phyloP scores from a whole-genome alignment of 345 rosid genomes.

The Trapa incisa region DNA sequence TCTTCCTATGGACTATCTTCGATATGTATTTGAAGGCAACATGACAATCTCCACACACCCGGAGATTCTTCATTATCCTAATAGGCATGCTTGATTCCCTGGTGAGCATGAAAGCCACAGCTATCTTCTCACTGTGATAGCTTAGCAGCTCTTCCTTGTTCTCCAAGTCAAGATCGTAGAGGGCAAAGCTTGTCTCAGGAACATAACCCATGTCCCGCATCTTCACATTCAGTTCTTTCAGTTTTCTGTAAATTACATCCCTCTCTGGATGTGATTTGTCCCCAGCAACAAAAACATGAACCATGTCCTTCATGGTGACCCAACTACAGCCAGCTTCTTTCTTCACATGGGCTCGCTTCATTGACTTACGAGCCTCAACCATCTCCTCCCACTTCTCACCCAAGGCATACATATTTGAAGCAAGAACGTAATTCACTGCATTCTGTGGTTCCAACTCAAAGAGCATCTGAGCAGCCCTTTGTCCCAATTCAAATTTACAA shows the following conservation, averaged over 20 bases:
- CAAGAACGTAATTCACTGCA: conserved; percentile 79
- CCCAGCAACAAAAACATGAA: conserved; percentile 77
- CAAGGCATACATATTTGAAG: conserved; percentile 81
- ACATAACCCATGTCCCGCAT: conserved; percentile 76
- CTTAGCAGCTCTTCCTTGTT: conserved; percentile 72
- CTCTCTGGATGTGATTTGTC: conserved; percentile 59
- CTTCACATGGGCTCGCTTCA: conserved; percentile 62
- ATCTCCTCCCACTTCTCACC: conserved; percentile 77
- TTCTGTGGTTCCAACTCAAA: conserved; percentile 70
- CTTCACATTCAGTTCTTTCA: conserved; percentile 54
- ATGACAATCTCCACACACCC: conserved; percentile 84
- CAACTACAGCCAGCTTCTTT: conserved; percentile 95
- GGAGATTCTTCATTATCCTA: conserved; percentile 86
- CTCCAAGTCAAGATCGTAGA: conserved; percentile 74
- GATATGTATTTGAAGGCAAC: conserved; percentile 74
- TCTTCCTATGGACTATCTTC: conserved; percentile 41
- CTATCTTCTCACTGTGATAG: conserved; percentile 86
- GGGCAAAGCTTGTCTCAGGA: conserved; percentile 56
- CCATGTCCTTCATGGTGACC: conserved; percentile 89
- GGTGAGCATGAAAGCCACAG: conserved; percentile 64
- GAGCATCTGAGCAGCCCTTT: conserved; percentile 66
- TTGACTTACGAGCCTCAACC: conserved; percentile 52
- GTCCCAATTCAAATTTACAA: conserved; percentile 48
- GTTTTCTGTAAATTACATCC: conserved; percentile 51
- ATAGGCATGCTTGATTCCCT: conserved; percentile 51